Percentiles rank a stretch among this genome's conserved stretches.
phyloP scores from a whole-genome alignment of 208 protist genomes.

The Lotmaria passim region DNA sequence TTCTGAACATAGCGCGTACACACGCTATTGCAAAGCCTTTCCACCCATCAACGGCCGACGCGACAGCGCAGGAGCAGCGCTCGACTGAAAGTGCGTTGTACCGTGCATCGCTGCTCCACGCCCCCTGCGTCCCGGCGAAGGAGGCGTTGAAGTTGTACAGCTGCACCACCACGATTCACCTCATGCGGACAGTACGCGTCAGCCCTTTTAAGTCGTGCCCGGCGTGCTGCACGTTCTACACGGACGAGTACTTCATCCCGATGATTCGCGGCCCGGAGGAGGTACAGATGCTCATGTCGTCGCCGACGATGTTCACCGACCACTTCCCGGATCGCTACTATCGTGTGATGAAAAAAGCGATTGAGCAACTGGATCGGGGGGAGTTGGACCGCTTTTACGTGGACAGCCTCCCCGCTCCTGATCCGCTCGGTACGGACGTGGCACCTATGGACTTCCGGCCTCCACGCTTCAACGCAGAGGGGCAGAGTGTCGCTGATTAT shows the following conservation, averaged over 20 bases:
- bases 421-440: constrained; percentile 2
- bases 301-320: constrained; percentile 82
- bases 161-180: constrained; percentile 73
- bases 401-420: constrained; percentile 15
- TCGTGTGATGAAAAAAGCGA: constrained; percentile 45
- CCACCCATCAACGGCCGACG: constrained; percentile 28
- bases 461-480: background rate
- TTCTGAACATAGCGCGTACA: constrained; percentile 54
- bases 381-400: constrained; percentile 82
- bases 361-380: constrained; percentile 49
- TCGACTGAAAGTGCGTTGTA: constrained; percentile 39
- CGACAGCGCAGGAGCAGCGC: background rate
- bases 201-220: constrained; percentile 23
- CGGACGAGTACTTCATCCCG: constrained; percentile 73
- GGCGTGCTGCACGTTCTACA: constrained; percentile 30
- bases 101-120: constrained; percentile 44
- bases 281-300: constrained; percentile 73
- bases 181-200: constrained; percentile 57
- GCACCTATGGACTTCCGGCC: constrained; percentile 39
- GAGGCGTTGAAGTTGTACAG: constrained; percentile 56
- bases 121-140: constrained; percentile 22
- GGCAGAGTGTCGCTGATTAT: constrained; percentile 11
- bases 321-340: constrained; percentile 89
- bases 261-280: constrained; percentile 52
- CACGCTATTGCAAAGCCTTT: constrained; percentile 29